Percentiles rank a stretch among this genome's conserved stretches.
Conservation (phyloP, 2,329 filamentous ascomycete genomes). For the Botrytis tulipae region DNA sequence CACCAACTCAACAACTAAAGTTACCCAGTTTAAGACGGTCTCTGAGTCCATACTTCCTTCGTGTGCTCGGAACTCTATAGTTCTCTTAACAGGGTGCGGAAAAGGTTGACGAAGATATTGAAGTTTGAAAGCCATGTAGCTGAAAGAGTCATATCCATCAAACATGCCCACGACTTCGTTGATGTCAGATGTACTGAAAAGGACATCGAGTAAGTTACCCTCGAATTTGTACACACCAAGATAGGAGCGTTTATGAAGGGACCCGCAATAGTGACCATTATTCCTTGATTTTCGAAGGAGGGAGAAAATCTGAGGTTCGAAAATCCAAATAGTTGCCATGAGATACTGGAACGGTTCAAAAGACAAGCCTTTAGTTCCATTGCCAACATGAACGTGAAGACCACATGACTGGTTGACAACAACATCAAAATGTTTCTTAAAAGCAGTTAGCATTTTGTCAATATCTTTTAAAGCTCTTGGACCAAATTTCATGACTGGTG, state of each 20-base stretch:
- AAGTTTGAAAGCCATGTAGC: background rate
- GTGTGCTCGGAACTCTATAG: conserved; percentile 32
- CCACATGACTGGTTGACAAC: conserved; percentile 28
- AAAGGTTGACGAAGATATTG: background rate
- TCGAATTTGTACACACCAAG: background rate
- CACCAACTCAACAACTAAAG: conserved; percentile 1
- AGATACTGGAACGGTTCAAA: conserved; percentile 34
- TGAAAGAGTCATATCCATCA: background rate
- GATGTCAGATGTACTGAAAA: background rate
- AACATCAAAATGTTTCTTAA: background rate
- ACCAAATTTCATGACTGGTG: background rate
- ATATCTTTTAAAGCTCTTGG: background rate
- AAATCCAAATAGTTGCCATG: conserved; percentile 31
- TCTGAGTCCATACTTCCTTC: conserved; percentile 24
- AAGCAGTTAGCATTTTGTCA: background rate
- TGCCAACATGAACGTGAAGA: conserved; percentile 39
- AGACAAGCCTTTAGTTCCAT: conserved; percentile 28
- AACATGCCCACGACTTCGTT: conserved; percentile 3
- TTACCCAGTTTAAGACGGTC: conserved; percentile 17
- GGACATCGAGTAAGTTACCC: background rate
- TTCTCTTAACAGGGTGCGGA: background rate
- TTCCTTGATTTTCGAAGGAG: conserved; percentile 27
- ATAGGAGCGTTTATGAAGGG: background rate
- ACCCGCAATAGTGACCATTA: background rate
- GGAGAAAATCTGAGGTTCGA: conserved; percentile 34